phyloP scores from a whole-genome alignment of 768 basidiomycete species.

The Nevesoporus exiguus region DNA sequence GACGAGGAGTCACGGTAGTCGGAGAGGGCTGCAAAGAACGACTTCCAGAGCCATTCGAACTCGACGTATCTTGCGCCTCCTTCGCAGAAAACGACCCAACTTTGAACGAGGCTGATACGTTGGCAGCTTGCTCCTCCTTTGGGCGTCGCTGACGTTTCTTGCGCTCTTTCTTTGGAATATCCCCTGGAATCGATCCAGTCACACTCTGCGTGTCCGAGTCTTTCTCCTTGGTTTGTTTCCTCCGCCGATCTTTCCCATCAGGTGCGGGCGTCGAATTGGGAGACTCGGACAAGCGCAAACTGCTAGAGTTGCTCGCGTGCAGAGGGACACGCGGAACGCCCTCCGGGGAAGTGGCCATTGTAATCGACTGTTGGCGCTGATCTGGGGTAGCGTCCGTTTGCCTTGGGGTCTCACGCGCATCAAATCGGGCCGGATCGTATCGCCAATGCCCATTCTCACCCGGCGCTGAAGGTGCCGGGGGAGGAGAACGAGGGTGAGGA shows the following conservation, averaged over 20 bases:
- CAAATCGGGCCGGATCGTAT: slow-evolving; percentile 60
- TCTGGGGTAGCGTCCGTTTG: slow-evolving; percentile 29
- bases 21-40: slow-evolving; percentile 73
- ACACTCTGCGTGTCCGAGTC: slow-evolving; percentile 38
- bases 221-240: slow-evolving; percentile 48
- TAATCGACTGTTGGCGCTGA: slow-evolving; percentile 34
- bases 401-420: slow-evolving; percentile 41
- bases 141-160: slow-evolving; percentile 44
- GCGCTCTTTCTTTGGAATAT: slow-evolving; percentile 55
- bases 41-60: slow-evolving; percentile 60
- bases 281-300: slow-evolving; percentile 55
- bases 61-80: slow-evolving; percentile 58
- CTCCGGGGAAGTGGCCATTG: slow-evolving; percentile 50
- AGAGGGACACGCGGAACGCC: slow-evolving; percentile 29
- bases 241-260: slow-evolving; percentile 45
- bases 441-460: slow-evolving; percentile 47
- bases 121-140: slow-evolving; percentile 43
- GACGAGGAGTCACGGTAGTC: slow-evolving; percentile 54
- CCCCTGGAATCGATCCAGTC: slow-evolving; percentile 32
- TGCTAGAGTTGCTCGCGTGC: slow-evolving; percentile 28
- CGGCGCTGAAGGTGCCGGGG: slow-evolving; percentile 34
- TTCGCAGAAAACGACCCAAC: slow-evolving; percentile 35
- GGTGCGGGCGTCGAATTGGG: slow-evolving; percentile 44
- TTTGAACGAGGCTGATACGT: slow-evolving; percentile 32
- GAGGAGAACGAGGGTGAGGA: slow-evolving; percentile 31